Conservation (phyloP, 768 basidiomycete genomes). For the Tephrocybe sp. region DNA sequence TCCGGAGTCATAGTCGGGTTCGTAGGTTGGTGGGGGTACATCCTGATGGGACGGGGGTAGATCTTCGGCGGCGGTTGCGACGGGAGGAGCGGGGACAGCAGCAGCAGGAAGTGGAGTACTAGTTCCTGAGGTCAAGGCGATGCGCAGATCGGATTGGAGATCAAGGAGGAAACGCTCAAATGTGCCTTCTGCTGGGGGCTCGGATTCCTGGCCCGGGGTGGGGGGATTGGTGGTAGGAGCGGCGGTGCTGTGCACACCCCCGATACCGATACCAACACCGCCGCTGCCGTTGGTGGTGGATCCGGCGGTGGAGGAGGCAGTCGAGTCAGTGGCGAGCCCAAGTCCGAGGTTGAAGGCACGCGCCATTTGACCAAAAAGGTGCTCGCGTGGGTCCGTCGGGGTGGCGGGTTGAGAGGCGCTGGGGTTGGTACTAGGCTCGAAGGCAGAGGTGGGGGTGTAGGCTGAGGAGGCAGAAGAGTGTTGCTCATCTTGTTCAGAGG, state of each 20-base stretch:
- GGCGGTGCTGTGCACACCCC: no score
- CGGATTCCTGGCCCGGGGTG: background rate
- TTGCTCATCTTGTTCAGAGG: no score
- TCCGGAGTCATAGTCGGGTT: background rate
- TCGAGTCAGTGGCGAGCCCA: constrained; percentile 40
- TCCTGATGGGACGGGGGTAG: background rate
- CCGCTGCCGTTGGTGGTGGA: constrained; percentile 3
- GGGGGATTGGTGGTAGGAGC: background rate
- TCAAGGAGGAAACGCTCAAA: constrained; percentile 84
- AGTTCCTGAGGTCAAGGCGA: constrained; percentile 43
- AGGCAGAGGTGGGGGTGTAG: no score
- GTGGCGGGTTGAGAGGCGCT: no score
- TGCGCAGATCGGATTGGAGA: constrained; percentile 70
- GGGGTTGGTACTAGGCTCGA: no score
- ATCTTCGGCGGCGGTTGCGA: background rate
- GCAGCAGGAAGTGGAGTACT: background rate
- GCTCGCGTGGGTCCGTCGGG: constrained; percentile 55
- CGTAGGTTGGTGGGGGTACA: background rate
- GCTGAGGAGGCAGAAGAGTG: no score
- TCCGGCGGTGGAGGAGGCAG: no score
- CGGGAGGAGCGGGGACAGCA: background rate
- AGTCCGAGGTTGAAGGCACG: constrained; percentile 77
- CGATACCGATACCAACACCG: constrained; percentile 5
- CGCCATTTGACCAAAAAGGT: constrained; percentile 81
- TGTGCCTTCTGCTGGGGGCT: constrained; percentile 54